Conservation (phyloP, 2,329 filamentous ascomycete species). For the Penicillium hesseltinei region DNA sequence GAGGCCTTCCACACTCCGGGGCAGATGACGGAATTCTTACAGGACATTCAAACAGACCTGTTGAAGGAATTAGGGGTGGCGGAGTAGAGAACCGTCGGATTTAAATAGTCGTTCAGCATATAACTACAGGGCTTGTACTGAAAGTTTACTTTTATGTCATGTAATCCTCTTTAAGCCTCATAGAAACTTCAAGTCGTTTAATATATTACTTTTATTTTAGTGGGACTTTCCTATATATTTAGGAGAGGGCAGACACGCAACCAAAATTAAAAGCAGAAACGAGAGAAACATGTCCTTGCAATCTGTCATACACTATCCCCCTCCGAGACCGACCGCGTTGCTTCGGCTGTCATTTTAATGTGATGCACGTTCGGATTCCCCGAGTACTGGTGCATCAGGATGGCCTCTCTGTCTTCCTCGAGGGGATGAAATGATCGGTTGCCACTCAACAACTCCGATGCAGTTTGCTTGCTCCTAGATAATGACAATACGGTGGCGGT, state of each 20-base stretch:
- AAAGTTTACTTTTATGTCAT: not conserved
- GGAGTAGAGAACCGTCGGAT: not conserved
- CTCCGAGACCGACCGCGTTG: not conserved
- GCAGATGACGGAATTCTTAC: slow-evolving; percentile 25
- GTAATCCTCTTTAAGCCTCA: not conserved
- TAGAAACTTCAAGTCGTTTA: not conserved
- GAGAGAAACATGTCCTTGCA: not conserved
- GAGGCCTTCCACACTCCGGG: slow-evolving; percentile 29
- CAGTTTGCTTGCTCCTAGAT: not conserved
- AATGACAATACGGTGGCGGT: not conserved
- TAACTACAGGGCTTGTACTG: not conserved
- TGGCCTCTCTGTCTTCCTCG: not conserved
- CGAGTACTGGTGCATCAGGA: not conserved
- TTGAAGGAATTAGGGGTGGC: not conserved
- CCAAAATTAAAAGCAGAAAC: not conserved
- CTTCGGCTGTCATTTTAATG: not conserved
- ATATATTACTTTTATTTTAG: not conserved
- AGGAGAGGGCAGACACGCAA: not conserved
- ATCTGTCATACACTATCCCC: not conserved
- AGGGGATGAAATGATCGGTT: not conserved
- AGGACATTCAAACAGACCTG: not conserved
- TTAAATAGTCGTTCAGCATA: not conserved
- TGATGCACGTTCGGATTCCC: not conserved
- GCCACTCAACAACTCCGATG: not conserved
- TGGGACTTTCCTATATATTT: not conserved